phyloP scores from a whole-genome alignment of 1,284 basidiomycete genomes.

The Ceratobasidium sp. region DNA sequence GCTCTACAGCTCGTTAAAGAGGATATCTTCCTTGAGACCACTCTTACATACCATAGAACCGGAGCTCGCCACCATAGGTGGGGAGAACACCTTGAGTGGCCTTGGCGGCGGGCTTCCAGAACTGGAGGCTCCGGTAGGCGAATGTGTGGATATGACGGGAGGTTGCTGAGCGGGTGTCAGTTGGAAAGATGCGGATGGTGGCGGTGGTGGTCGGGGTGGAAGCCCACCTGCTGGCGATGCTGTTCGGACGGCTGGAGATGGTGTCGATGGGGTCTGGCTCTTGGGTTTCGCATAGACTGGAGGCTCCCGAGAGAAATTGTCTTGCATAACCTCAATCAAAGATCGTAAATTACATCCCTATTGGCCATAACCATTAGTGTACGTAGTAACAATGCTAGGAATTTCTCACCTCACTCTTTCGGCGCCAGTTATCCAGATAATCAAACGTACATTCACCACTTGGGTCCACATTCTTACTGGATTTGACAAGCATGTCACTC shows the following conservation, averaged over 20 bases:
- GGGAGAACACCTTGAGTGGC: slow-evolving; percentile 34
- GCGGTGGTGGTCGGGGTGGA: slow-evolving; percentile 47
- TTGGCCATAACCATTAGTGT: slow-evolving; percentile 40
- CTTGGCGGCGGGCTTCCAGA: slow-evolving; percentile 23
- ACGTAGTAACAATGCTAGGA: slow-evolving; percentile 39
- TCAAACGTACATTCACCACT: slow-evolving; percentile 75
- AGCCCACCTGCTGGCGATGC: slow-evolving; percentile 47
- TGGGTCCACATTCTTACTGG: slow-evolving; percentile 77
- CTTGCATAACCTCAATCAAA: slow-evolving; percentile 74
- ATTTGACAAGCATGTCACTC: slow-evolving; percentile 84
- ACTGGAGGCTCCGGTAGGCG: slow-evolving; percentile 1
- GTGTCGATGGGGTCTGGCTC: slow-evolving; percentile 47
- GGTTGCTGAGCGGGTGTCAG: slow-evolving; percentile 26
- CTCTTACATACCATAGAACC: neutral
- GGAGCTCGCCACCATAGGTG: neutral
- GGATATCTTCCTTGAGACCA: neutral
- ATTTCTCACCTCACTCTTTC: slow-evolving; percentile 77
- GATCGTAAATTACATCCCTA: slow-evolving; percentile 72
- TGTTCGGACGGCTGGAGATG: slow-evolving; percentile 41
- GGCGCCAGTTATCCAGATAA: slow-evolving; percentile 77
- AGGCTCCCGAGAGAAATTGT: slow-evolving; percentile 81
- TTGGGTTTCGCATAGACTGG: slow-evolving; percentile 88
- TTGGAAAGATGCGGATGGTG: slow-evolving; percentile 45
- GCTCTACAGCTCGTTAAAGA: too few species aligned
- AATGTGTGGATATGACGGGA: slow-evolving; percentile 7